phyloP scores from a whole-genome alignment of 2,329 filamentous ascomycete genomes.

The Xylariomycetidae sp. region DNA sequence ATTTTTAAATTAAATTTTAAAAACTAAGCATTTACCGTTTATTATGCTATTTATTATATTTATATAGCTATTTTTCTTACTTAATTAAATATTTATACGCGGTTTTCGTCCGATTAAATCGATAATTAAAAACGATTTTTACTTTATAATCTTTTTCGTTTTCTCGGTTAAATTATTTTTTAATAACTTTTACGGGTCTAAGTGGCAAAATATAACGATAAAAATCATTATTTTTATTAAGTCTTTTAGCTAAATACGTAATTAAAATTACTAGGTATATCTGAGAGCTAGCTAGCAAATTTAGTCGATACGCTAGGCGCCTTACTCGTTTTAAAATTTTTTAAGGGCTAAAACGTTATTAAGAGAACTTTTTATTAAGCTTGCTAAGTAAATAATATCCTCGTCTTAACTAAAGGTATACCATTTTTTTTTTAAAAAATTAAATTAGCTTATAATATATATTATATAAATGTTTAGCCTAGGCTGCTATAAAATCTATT shows the following conservation, averaged over 20 bases:
- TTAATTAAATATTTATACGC: conserved; percentile 1
- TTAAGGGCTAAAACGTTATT: neutral
- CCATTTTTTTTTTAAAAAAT: conserved; percentile 1
- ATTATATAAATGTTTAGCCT: conserved; percentile 1
- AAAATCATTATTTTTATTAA: conserved; percentile 1
- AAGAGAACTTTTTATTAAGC: neutral
- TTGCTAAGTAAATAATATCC: conserved; percentile 3
- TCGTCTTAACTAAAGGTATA: neutral
- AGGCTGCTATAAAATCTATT: conserved; percentile 1
- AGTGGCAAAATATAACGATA: conserved; percentile 1
- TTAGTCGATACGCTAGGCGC: conserved; percentile 1
- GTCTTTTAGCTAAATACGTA: neutral
- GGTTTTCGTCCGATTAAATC: neutral
- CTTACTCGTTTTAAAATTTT: neutral
- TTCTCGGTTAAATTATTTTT: conserved; percentile 1
- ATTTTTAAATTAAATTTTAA: too few species aligned
- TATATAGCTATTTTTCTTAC: neutral
- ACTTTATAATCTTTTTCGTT: conserved; percentile 1
- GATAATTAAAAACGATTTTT: conserved; percentile 1
- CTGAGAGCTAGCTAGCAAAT: neutral
- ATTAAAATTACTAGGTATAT: conserved; percentile 1
- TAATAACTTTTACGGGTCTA: neutral
- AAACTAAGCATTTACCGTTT: too few species aligned
- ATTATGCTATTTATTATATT: too few species aligned
- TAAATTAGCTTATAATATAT: conserved; percentile 1